phyloP scores from a whole-genome alignment of 345 rosid genomes.

The Pelargonium nanum region DNA sequence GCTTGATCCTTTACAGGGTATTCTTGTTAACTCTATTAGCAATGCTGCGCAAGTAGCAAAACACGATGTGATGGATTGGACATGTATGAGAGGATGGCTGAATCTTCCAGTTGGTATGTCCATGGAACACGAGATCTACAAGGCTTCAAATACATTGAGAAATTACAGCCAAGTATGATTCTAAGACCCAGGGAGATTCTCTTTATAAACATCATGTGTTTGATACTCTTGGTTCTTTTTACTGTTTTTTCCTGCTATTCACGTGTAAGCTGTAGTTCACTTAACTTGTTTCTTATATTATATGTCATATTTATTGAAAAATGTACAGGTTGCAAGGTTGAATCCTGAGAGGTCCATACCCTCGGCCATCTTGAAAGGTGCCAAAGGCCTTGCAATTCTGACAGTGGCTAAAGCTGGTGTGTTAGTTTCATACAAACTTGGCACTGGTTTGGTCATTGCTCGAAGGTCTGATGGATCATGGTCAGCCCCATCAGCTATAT shows the following conservation, averaged over 20 bases:
- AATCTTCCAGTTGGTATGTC: conserved; percentile 85
- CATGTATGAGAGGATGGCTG: conserved; percentile 84
- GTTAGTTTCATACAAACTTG: conserved; percentile 62
- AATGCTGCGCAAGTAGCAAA: conserved; percentile 88
- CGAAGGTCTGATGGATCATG: conserved; percentile 84
- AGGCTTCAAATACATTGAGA: conserved; percentile 72
- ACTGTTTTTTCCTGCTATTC: background rate
- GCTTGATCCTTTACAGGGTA: conserved; percentile 84
- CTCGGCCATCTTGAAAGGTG: conserved; percentile 58
- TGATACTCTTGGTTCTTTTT: background rate
- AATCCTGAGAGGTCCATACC: conserved; percentile 92
- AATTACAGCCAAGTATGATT: conserved; percentile 57
- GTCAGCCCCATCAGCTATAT: conserved; percentile 94
- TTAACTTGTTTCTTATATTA: background rate
- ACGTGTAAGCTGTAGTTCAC: background rate
- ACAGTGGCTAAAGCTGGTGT: conserved; percentile 94
- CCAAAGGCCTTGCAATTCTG: conserved; percentile 76
- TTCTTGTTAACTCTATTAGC: conserved; percentile 71
- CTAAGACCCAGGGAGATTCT: background rate
- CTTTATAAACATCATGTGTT: background rate
- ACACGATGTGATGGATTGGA: conserved; percentile 95
- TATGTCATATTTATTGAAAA: conserved; percentile 5
- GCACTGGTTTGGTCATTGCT: conserved; percentile 80
- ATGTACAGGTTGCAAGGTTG: conserved; percentile 50
- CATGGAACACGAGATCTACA: conserved; percentile 94